phyloP scores from a whole-genome alignment of 345 rosid species.

The Dipteronia sinensis region DNA sequence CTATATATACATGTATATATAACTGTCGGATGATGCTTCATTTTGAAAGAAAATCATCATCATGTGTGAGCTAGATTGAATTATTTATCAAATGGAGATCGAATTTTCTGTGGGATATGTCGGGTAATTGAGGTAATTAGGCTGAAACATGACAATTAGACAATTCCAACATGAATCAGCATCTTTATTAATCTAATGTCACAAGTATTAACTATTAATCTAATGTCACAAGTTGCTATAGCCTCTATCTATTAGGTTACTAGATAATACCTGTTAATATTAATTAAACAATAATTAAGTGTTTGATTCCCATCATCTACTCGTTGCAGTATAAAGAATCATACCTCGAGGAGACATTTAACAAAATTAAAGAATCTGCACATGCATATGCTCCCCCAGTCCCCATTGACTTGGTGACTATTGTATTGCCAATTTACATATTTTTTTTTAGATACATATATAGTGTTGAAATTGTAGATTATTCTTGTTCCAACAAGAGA shows the following conservation, averaged over 20 bases:
- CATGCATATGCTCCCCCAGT: background rate
- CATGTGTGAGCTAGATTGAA: background rate
- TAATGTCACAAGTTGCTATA: background rate
- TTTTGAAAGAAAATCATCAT: background rate
- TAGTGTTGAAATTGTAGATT: background rate
- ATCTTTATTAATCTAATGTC: background rate
- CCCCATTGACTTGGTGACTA: background rate
- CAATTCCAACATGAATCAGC: background rate
- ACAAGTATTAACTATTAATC: background rate
- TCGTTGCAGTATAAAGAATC: too few species aligned
- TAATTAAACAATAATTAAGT: background rate
- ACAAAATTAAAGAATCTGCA: background rate
- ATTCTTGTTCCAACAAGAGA: background rate
- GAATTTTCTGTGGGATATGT: background rate
- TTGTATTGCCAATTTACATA: background rate
- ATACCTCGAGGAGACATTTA: background rate
- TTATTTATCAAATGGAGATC: background rate
- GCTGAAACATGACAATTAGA: background rate
- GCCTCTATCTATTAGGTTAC: too few species aligned
- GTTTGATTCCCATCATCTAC: background rate
- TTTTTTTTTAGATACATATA: background rate
- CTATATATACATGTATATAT: background rate
- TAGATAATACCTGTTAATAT: background rate
- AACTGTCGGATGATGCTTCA: background rate
- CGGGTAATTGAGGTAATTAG: background rate